phyloP scores from a whole-genome alignment of 2,329 filamentous ascomycete species.

The Calonectria henricotiae region DNA sequence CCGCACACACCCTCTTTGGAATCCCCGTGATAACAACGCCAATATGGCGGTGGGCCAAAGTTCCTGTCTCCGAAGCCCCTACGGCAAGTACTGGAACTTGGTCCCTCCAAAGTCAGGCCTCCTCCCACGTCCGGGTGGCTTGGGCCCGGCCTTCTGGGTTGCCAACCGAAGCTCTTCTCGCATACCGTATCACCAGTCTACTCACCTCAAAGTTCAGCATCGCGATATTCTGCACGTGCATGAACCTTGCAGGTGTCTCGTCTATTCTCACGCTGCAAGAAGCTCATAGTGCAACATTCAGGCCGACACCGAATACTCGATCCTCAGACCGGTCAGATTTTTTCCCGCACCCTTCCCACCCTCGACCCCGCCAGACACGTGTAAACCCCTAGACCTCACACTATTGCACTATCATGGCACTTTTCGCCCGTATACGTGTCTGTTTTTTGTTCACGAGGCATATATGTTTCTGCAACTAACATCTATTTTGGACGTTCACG shows the following conservation, averaged over 20 bases:
- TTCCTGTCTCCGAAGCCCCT: slow-evolving; percentile 25
- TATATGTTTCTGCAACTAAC: slow-evolving; percentile 18
- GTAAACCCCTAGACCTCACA: slow-evolving; percentile 30
- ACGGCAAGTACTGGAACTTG: slow-evolving; percentile 35
- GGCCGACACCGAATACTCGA: slow-evolving; percentile 18
- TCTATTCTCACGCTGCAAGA: slow-evolving; percentile 12
- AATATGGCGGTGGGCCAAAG: slow-evolving; percentile 51
- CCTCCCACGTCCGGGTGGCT: slow-evolving; percentile 37
- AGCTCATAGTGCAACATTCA: slow-evolving; percentile 7
- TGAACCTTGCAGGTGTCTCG: slow-evolving; percentile 18
- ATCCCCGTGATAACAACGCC: slow-evolving; percentile 47
- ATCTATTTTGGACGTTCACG: slow-evolving; percentile 10
- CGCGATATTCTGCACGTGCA: slow-evolving; percentile 28
- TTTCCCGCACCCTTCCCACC: slow-evolving; percentile 11
- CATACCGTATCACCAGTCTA: slow-evolving; percentile 15
- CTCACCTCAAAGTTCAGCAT: slow-evolving; percentile 21
- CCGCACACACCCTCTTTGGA: slow-evolving; percentile 43
- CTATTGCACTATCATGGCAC: slow-evolving; percentile 15
- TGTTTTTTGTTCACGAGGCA: slow-evolving; percentile 19
- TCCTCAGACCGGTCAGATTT: slow-evolving; percentile 25
- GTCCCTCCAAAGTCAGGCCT: slow-evolving; percentile 36
- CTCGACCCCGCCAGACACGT: slow-evolving; percentile 31
- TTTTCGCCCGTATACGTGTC: slow-evolving; percentile 26
- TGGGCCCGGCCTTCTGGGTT: slow-evolving; percentile 42
- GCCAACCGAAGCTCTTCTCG: slow-evolving; percentile 22